Evolutionary conservation across 129 eudicot genomes (phyloP).

Genomic region (Centella asiatica): DNA sequence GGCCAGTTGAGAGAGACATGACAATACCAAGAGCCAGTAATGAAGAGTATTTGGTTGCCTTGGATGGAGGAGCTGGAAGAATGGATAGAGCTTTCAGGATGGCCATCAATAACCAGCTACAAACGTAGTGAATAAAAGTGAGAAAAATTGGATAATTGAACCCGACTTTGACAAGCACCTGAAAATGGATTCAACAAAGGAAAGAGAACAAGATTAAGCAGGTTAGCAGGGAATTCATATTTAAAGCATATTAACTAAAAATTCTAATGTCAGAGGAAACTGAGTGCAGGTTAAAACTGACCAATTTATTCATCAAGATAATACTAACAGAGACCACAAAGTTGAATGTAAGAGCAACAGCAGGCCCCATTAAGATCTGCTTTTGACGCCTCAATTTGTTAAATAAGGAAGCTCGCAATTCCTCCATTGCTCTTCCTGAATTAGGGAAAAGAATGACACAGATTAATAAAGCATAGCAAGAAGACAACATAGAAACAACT

Average conservation of each 20-base stretch:
- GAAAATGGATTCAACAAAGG: conserved; percentile 14
- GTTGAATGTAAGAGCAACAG: conserved; percentile 83
- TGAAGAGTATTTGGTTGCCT: conserved; percentile 64
- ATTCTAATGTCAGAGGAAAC: neutral
- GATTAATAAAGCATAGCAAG: neutral
- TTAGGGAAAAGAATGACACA: conserved; percentile 6
- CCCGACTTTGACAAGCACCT: conserved; percentile 90
- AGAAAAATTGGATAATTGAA: conserved; percentile 93
- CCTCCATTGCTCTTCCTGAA: conserved; percentile 88
- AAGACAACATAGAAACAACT: neutral
- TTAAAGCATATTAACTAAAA: too few species aligned
- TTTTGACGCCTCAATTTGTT: conserved; percentile 75
- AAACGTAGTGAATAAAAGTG: conserved; percentile 81
- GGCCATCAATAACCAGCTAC: conserved; percentile 95
- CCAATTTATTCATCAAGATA: conserved; percentile 93
- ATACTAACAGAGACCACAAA: conserved; percentile 88
- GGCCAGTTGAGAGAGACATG: conserved; percentile 93
- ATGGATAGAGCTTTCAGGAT: conserved; percentile 61
- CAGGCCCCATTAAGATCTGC: conserved; percentile 72
- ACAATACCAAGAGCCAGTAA: conserved; percentile 76
- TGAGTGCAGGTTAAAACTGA: conserved; percentile 21
- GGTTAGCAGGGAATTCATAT: too few species aligned
- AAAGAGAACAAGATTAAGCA: conserved; percentile 5
- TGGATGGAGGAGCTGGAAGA: conserved; percentile 72
- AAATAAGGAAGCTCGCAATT: conserved; percentile 67